Conservation (phyloP, 2,329 filamentous ascomycete genomes). For the Nemania bipapillata region DNA sequence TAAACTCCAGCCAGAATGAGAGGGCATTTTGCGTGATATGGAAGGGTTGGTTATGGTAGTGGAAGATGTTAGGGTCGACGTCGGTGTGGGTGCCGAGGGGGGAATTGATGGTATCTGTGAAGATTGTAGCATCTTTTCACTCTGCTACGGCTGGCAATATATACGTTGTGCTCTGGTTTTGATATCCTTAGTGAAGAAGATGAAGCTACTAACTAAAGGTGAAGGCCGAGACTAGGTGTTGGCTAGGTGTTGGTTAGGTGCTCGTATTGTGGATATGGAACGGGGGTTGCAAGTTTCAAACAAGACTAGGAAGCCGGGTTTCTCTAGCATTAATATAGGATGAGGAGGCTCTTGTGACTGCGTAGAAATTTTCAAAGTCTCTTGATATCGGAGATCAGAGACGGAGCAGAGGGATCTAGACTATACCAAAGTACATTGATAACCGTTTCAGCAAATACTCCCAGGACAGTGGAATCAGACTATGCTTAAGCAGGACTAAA, state of each 20-base stretch:
- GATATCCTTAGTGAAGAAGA: background rate
- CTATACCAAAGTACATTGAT: conserved; percentile 32
- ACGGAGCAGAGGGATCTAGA: background rate
- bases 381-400: background rate
- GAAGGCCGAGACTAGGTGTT: background rate
- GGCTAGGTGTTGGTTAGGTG: too few relatives aligned
- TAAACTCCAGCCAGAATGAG: conserved; percentile 41
- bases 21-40: conserved; percentile 33
- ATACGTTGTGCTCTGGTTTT: background rate
- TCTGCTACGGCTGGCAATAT: background rate
- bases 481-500: conserved; percentile 33
- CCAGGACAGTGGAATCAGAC: conserved; percentile 29
- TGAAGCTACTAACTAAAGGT: background rate
- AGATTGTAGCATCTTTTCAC: conserved; percentile 37
- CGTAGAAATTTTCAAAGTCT: background rate
- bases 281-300: background rate
- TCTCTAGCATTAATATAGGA: conserved; percentile 19
- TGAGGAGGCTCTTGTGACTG: conserved; percentile 23
- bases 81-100: conserved; percentile 15
- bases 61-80: conserved; percentile 22
- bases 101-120: conserved; percentile 30
- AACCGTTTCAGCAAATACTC: conserved; percentile 28
- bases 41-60: conserved; percentile 18
- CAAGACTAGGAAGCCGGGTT: background rate
- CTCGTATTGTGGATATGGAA: conserved; percentile 6